Conservation (phyloP, 2,329 filamentous ascomycete genomes). For the Microascus cirrosus region DNA sequence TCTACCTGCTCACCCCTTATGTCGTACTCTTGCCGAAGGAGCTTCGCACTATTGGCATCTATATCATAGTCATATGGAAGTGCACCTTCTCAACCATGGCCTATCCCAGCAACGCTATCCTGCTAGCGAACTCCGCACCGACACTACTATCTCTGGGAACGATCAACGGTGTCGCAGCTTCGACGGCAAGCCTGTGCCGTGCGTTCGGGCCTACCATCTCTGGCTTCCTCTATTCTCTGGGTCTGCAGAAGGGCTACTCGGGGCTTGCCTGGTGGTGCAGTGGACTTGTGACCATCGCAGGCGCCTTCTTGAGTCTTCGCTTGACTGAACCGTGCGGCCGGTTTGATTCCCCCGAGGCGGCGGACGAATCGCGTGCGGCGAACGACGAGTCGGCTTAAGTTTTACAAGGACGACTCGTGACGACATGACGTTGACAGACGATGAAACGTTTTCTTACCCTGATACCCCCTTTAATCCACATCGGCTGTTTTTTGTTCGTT, state of each 20-base stretch:
- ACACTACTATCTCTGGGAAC: slow-evolving; percentile 77
- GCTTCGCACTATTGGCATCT: slow-evolving; percentile 64
- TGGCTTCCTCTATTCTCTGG: slow-evolving; percentile 72
- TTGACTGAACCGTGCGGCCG: slow-evolving; percentile 54
- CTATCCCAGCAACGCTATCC: slow-evolving; percentile 81
- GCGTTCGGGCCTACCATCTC: slow-evolving; percentile 84
- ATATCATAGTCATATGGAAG: slow-evolving; percentile 74
- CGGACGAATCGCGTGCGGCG: not conserved
- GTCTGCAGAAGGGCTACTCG: slow-evolving; percentile 70
- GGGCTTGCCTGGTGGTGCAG: slow-evolving; percentile 92
- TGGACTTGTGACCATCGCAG: slow-evolving; percentile 62
- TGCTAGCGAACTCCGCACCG: slow-evolving; percentile 80
- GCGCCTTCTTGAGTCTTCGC: slow-evolving; percentile 63
- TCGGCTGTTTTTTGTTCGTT: slow-evolving; percentile 8
- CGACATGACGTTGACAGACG: slow-evolving; percentile 1
- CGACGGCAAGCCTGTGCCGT: slow-evolving; percentile 77
- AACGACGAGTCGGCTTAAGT: not conserved
- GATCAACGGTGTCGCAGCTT: slow-evolving; percentile 86
- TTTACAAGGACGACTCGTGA: not conserved
- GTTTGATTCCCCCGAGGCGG: slow-evolving; percentile 3
- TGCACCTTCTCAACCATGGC: slow-evolving; percentile 86
- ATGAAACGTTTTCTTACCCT: slow-evolving; percentile 3
- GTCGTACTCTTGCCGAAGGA: slow-evolving; percentile 68
- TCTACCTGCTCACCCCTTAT: slow-evolving; percentile 85
- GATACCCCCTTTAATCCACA: slow-evolving; percentile 5